phyloP scores from a whole-genome alignment of 306 rosid species.

The Senna tora region DNA sequence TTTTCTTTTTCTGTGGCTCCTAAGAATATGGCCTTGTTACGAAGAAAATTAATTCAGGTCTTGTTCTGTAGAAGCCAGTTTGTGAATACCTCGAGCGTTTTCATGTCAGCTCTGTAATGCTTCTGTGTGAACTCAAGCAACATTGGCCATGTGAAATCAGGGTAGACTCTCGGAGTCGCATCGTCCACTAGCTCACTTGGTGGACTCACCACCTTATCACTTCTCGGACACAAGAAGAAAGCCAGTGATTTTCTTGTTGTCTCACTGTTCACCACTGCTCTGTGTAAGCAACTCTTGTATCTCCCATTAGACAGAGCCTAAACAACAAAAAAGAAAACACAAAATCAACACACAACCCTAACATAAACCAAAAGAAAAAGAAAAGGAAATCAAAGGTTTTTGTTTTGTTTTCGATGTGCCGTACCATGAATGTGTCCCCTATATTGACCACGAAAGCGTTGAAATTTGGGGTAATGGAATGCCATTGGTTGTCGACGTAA shows the following conservation, averaged over 20 bases:
- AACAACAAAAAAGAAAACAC: not conserved
- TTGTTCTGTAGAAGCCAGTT: conserved; percentile 60
- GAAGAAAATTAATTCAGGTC: conserved; percentile 24
- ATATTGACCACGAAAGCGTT: conserved; percentile 91
- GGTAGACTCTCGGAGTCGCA: conserved; percentile 63
- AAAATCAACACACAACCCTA: not conserved
- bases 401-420: not conserved
- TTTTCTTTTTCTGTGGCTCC: too few species aligned
- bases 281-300: conserved; percentile 91
- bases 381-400: not conserved
- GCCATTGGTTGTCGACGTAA: conserved; percentile 84
- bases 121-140: conserved; percentile 82
- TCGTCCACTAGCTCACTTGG: conserved; percentile 73
- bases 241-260: conserved; percentile 86
- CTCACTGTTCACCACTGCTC: conserved; percentile 92
- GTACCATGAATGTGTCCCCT: conserved; percentile 99
- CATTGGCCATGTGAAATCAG: conserved; percentile 97
- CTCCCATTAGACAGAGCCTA: conserved; percentile 95
- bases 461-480: conserved; percentile 69
- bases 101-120: conserved; percentile 90
- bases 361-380: too few species aligned
- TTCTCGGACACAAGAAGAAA: conserved; percentile 84
- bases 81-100: conserved; percentile 77
- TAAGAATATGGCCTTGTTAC: conserved; percentile 21
- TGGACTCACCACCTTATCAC: conserved; percentile 80